Evolutionary conservation across 352 stramenopile genomes (phyloP).

Genomic region (Pythium chondricola): DNA sequence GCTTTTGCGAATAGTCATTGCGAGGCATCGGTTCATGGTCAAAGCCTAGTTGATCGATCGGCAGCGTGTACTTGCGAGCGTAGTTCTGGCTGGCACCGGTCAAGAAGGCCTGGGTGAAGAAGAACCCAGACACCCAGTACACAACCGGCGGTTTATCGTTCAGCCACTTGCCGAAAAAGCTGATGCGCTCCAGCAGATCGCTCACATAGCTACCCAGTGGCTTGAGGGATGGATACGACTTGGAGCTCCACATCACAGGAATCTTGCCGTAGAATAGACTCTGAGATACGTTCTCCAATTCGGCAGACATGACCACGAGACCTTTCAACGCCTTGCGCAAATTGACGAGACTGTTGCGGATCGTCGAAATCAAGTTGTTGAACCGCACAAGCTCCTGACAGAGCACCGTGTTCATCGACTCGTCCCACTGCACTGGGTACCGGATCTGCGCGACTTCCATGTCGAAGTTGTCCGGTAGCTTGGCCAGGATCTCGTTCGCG

Average conservation of each 20-base stretch:
- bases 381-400: slow-evolving; percentile 93
- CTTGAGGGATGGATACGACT: slow-evolving; percentile 92
- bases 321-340: slow-evolving; percentile 90
- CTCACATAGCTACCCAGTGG: slow-evolving; percentile 87
- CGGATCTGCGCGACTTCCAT: slow-evolving; percentile 90
- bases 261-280: slow-evolving; percentile 92
- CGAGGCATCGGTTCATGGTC: slow-evolving; percentile 78
- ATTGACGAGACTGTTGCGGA: slow-evolving; percentile 79
- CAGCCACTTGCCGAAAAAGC: slow-evolving; percentile 90
- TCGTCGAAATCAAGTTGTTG: slow-evolving; percentile 89
- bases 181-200: slow-evolving; percentile 88
- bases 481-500: slow-evolving; percentile 79
- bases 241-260: slow-evolving; percentile 82
- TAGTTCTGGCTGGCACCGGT: slow-evolving; percentile 94
- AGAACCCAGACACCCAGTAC: slow-evolving; percentile 95
- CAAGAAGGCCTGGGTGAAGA: slow-evolving; percentile 95
- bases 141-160: slow-evolving; percentile 80
- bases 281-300: slow-evolving; percentile 91
- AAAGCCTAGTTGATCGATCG: slow-evolving; percentile 86
- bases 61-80: slow-evolving; percentile 87
- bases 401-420: slow-evolving; percentile 93
- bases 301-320: slow-evolving; percentile 91
- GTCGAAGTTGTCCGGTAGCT: slow-evolving; percentile 89
- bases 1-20: slow-evolving; percentile 64
- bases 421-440: slow-evolving; percentile 89